Evolutionary conservation across 148 eudicot species (phyloP).

Genomic region (Camellia lanceoleosa): DNA sequence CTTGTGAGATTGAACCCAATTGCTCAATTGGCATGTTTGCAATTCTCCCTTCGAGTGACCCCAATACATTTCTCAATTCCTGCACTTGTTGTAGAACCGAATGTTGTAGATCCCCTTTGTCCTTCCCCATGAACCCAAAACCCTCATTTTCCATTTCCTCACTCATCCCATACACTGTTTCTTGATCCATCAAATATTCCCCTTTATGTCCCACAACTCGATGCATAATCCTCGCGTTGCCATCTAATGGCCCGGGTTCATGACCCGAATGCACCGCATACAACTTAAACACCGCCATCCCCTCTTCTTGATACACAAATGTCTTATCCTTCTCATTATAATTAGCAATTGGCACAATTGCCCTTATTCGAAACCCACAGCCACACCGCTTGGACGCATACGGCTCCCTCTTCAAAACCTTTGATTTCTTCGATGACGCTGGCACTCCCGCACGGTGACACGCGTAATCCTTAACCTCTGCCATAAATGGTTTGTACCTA

Average conservation of each 20-base stretch:
- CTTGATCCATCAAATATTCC: conserved; percentile 67
- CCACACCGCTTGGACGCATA: conserved; percentile 93
- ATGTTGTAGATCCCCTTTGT: conserved; percentile 54
- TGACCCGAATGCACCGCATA: conserved; percentile 97
- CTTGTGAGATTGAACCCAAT: conserved; percentile 64
- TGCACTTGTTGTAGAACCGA: conserved; percentile 64
- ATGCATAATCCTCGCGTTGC: conserved; percentile 98
- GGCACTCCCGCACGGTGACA: conserved; percentile 96
- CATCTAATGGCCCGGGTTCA: conserved; percentile 95
- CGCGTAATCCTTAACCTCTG: conserved; percentile 96
- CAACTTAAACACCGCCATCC: conserved; percentile 84
- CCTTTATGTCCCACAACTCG: conserved; percentile 87
- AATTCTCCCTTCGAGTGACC: conserved; percentile 59
- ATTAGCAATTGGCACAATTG: conserved; percentile 84
- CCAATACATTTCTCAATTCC: conserved; percentile 66
- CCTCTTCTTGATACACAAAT: conserved; percentile 92
- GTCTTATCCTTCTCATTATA: conserved; percentile 94
- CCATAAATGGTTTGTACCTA: conserved; percentile 97
- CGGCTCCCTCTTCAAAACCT: conserved; percentile 78
- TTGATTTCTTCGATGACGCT: conserved; percentile 61
- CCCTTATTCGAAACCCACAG: conserved; percentile 91
- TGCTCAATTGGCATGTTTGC: conserved; percentile 47
- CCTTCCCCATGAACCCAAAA: conserved; percentile 45
- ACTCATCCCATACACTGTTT: conserved; percentile 64
- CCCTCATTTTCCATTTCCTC: conserved; percentile 65